A percentile compares a stretch with the other conserved stretches of the same genome.
These are phyloP conservation scores for Oryza punctata DNA, from an alignment of 176 grass and related monocot species.

Conservation along the genomic window DNA sequence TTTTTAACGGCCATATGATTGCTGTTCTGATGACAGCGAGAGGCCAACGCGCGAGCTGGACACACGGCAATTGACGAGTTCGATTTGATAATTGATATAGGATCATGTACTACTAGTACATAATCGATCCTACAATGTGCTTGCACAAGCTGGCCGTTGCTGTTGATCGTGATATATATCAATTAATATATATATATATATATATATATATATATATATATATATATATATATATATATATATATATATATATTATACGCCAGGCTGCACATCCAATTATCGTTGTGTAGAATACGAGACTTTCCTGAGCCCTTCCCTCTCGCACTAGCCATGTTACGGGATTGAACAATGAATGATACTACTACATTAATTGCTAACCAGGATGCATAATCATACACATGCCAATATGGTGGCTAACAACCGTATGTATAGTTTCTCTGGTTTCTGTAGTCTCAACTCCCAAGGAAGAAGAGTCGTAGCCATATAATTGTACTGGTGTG, in stretches of 20 bases:
- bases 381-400: background rate
- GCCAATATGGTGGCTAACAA: background rate
- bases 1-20: slow-evolving; percentile 28
- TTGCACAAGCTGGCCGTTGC: background rate
- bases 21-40: background rate
- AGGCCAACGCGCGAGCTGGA: background rate
- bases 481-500: background rate
- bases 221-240: background rate
- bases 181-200: background rate
- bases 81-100: background rate
- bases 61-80: background rate
- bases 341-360: background rate
- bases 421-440: background rate
- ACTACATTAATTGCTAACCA: background rate
- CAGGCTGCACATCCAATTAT: background rate
- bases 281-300: background rate
- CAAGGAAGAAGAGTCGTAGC: background rate
- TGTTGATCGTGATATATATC: background rate
- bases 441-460: background rate
- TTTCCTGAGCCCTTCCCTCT: background rate
- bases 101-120: background rate
- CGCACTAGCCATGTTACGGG: background rate
- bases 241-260: background rate
- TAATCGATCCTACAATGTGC: background rate
- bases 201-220: background rate